Evolutionary conservation across 768 basidiomycete genomes (phyloP).

Genomic region (Sutorius australiensis): DNA sequence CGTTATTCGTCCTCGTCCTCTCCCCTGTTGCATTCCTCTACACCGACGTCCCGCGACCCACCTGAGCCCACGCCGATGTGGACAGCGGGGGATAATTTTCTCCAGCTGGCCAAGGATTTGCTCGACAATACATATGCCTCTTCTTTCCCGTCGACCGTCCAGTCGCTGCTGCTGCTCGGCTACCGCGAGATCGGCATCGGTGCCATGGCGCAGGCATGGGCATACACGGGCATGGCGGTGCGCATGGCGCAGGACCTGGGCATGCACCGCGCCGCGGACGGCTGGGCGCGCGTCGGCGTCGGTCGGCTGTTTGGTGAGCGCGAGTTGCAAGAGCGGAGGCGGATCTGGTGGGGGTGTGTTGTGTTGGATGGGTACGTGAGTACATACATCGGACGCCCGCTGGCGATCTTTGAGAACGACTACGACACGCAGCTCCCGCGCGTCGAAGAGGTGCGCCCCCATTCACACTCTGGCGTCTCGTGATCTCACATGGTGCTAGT

Average conservation of each 20-base stretch:
- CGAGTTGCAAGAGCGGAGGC: constrained; percentile 66
- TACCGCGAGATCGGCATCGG: constrained; percentile 87
- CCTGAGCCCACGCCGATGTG: constrained; percentile 63
- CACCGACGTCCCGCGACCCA: constrained; percentile 34
- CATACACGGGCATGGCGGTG: constrained; percentile 81
- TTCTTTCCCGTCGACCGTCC: constrained; percentile 71
- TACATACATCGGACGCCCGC: constrained; percentile 73
- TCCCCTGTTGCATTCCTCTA: constrained; percentile 27
- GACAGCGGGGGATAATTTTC: constrained; percentile 72
- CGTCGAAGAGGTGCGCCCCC: constrained; percentile 47
- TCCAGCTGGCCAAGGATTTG: constrained; percentile 61
- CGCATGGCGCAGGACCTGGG: constrained; percentile 92
- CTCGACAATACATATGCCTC: constrained; percentile 65
- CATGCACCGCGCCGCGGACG: constrained; percentile 76
- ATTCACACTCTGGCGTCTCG: neutral
- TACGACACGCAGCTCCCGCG: constrained; percentile 69
- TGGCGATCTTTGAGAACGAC: constrained; percentile 71
- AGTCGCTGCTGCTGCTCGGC: constrained; percentile 75
- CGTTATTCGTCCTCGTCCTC: constrained; percentile 49
- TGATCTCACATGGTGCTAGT: constrained; percentile 31
- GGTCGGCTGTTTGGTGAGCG: constrained; percentile 54
- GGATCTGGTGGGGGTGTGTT: constrained; percentile 78
- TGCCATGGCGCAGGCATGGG: constrained; percentile 86
- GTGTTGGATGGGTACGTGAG: constrained; percentile 79
- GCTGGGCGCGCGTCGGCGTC: constrained; percentile 61